A percentile compares a stretch with the other conserved stretches of the same genome.
Conservation (phyloP, 1,284 basidiomycete species). For the Veloboletus limbatus region DNA sequence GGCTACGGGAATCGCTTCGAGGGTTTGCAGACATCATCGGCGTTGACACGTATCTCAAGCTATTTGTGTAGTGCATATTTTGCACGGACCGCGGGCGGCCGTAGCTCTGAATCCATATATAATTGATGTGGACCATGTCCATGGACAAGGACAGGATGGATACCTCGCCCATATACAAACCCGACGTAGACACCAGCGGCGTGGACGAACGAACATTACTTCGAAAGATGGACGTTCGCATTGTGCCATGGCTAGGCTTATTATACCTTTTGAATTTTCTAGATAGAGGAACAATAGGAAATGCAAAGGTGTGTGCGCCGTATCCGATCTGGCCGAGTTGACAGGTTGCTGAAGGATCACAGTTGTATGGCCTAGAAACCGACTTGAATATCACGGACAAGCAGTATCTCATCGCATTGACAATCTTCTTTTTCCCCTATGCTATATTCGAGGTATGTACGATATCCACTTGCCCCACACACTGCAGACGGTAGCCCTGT, state of each 20-base stretch:
- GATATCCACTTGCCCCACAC: background rate
- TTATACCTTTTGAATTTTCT: slow-evolving; percentile 63
- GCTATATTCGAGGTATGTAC: slow-evolving; percentile 53
- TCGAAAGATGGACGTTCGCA: slow-evolving; percentile 49
- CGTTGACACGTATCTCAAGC: slow-evolving; percentile 58
- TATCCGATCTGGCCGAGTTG: slow-evolving; percentile 12
- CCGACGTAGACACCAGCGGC: slow-evolving; percentile 38
- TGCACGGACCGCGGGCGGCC: no score
- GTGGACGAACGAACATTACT: slow-evolving; percentile 48
- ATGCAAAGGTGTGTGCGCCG: slow-evolving; percentile 56
- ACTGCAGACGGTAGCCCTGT: background rate
- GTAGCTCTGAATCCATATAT: no score
- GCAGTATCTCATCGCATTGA: slow-evolving; percentile 54
- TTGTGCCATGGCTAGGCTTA: slow-evolving; percentile 56
- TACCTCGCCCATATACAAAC: slow-evolving; percentile 29
- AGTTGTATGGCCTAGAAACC: slow-evolving; percentile 45
- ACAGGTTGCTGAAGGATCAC: slow-evolving; percentile 6
- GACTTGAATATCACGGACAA: slow-evolving; percentile 49
- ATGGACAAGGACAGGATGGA: slow-evolving; percentile 3
- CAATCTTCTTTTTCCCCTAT: slow-evolving; percentile 59
- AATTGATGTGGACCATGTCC: slow-evolving; percentile 10
- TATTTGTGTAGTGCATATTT: slow-evolving; percentile 44
- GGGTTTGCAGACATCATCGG: slow-evolving; percentile 58
- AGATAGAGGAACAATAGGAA: slow-evolving; percentile 65
- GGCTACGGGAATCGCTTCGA: slow-evolving; percentile 56